A percentile compares a stretch with the other conserved stretches of the same genome.
These are phyloP conservation scores for Vaccinium myrtillus DNA, from an alignment of 148 eudicot genomes.

Conservation along the genomic window DNA sequence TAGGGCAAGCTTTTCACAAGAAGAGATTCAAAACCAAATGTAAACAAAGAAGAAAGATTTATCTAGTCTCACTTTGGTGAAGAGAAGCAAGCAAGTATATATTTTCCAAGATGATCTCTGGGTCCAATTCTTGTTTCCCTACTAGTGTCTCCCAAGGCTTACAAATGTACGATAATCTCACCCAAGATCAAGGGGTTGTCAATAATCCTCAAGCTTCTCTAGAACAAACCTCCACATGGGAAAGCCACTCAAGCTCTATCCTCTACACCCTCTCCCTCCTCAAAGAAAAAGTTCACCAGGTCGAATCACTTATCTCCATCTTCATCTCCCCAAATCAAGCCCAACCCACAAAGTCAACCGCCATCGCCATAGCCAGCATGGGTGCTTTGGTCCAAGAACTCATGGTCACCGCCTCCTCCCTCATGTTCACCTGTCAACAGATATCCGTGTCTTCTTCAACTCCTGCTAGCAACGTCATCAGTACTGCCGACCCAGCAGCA, in stretches of 20 bases:
- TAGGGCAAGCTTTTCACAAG: background rate
- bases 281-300: conserved; percentile 50
- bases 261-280: conserved; percentile 44
- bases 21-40: conserved; percentile 9
- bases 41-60: background rate
- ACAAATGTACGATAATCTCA: conserved; percentile 11
- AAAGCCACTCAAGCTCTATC: conserved; percentile 32
- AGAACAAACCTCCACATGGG: conserved; percentile 17
- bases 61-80: background rate
- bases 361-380: conserved; percentile 38
- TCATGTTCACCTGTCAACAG: conserved; percentile 77
- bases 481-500: background rate
- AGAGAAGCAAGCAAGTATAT: background rate
- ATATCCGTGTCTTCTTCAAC: conserved; percentile 25
- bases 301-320: conserved; percentile 34
- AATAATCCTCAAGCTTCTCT: conserved; percentile 10
- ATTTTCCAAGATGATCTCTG: conserved; percentile 22
- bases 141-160: conserved; percentile 18
- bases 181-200: background rate
- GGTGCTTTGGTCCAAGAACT: conserved; percentile 61
- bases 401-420: conserved; percentile 55
- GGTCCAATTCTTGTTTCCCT: conserved; percentile 17
- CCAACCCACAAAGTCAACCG: conserved; percentile 22
- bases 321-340: conserved; percentile 28
- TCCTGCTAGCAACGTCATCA: background rate